phyloP scores from a whole-genome alignment of 2,329 filamentous ascomycete genomes.

The Aureobasidium sp. region DNA sequence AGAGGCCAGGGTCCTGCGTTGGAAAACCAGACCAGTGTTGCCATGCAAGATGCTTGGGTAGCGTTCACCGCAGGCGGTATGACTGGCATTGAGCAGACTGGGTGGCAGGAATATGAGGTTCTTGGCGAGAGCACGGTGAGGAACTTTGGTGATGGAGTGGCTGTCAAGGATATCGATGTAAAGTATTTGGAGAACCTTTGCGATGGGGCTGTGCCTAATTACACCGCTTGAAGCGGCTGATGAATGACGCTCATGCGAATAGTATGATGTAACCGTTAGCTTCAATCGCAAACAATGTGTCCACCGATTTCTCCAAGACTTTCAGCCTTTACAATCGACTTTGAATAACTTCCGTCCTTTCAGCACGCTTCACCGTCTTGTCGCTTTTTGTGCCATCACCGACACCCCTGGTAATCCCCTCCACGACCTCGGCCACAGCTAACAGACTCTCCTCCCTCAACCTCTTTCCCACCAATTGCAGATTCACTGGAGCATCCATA shows the following conservation, averaged over 20 bases:
- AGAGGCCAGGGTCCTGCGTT: slow-evolving; percentile 21
- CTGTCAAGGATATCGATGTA: slow-evolving; percentile 24
- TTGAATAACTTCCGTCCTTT: not conserved
- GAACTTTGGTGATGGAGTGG: slow-evolving; percentile 25
- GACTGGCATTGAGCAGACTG: not conserved
- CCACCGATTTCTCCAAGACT: too few species aligned
- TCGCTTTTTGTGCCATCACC: not conserved
- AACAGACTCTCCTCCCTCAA: slow-evolving; percentile 16
- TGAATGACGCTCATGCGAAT: not conserved
- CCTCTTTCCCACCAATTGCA: slow-evolving; percentile 15
- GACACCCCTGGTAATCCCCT: not conserved
- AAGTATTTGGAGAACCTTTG: slow-evolving; percentile 22
- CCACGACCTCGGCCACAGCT: slow-evolving; percentile 12
- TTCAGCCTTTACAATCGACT: not conserved
- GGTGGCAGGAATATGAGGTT: slow-evolving; percentile 12
- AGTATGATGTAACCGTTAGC: too few species aligned
- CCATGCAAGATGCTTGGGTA: slow-evolving; percentile 32
- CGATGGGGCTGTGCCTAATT: slow-evolving; percentile 17
- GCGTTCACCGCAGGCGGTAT: slow-evolving; percentile 25
- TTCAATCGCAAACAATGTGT: too few species aligned
- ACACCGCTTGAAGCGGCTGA: not conserved
- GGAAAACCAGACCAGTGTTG: slow-evolving; percentile 26
- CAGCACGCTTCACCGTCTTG: not conserved
- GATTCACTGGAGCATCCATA: slow-evolving; percentile 12
- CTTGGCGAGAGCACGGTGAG: slow-evolving; percentile 21